Base-by-base conservation (phyloP, 345 rosid species). In the Carallia pectinifolia region DNA sequence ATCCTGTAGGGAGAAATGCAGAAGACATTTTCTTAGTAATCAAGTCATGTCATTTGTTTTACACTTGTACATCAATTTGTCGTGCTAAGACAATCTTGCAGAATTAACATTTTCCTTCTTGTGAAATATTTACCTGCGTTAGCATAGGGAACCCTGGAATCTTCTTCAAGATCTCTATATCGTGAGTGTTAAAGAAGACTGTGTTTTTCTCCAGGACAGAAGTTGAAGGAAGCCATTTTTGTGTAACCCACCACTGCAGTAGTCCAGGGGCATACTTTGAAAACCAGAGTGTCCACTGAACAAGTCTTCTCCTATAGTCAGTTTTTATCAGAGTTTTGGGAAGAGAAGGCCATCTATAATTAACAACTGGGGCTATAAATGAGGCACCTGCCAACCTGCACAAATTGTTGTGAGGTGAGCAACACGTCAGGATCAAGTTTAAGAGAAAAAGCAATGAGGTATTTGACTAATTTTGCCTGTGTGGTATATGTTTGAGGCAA, bases 91-190 rank as follows among this genome's bases (percentile, higher is more conserved):
- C 4, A 9, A 2, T 6, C 44, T 39, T 39, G 44, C 44, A 39
- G 10, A 39, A 39, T 39, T 39, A 39, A 39, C 30, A 54, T 4
- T 7, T 54, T 54, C 29, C 58, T 54, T 54, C 29, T 6, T 54
- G 58, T 54, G 58, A 29, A 4, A 37, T n/a, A 17, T 58, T 76
- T 88, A 93, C 98, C 94, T 81, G 78, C 53, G 85, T 88, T 54
- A 91, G 91, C 97, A 91, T 94, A 38, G 96, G 95, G 77, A 94
- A 92, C 61, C 93, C 91, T 58, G 84, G 77, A 3, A 72, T 85
- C 70, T 76, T 85, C 78, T 84, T 82, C 64, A 94, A 78, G 68
- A 89, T 76, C 74, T 88, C 91, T 0, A 88, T 77, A 77, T 91
- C 97, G 53, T 78, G 82, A 66, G 82, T 67, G 70, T 81, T 94